These are phyloP conservation scores for Hypoxylon sp. DNA, from an alignment of 2,329 filamentous ascomycete genomes.

Conservation along the genomic window DNA sequence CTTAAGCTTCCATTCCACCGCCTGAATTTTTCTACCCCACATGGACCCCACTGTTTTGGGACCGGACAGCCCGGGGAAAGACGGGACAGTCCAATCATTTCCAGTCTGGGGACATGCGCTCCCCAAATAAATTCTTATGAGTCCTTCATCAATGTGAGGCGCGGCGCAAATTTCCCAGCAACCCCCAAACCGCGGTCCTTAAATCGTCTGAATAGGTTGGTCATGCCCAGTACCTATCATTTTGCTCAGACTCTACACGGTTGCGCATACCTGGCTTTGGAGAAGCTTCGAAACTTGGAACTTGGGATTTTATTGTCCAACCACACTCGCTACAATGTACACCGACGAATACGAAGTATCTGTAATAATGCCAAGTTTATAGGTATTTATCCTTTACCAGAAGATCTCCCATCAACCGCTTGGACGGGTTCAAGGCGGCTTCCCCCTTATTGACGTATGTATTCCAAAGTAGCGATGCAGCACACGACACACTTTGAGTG, in stretches of 20 bases:
- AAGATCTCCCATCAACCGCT: neutral
- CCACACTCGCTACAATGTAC: constrained; percentile 30
- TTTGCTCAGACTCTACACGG: constrained; percentile 30
- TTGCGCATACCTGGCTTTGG: constrained; percentile 23
- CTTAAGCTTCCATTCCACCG: constrained; percentile 45
- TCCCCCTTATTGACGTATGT: constrained; percentile 9
- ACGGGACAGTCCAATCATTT: constrained; percentile 41
- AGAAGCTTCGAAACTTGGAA: constrained; percentile 32
- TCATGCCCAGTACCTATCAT: constrained; percentile 32
- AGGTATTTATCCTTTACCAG: constrained; percentile 1
- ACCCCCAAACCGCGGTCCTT: constrained; percentile 35
- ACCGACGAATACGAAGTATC: constrained; percentile 28
- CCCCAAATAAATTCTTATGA: constrained; percentile 37
- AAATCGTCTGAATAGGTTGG: constrained; percentile 30
- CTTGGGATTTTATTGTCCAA: constrained; percentile 34
- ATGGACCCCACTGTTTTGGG: constrained; percentile 30
- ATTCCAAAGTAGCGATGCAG: neutral
- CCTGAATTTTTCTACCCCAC: constrained; percentile 45
- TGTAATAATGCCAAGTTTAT: constrained; percentile 19
- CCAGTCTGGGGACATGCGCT: constrained; percentile 27
- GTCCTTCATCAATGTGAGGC: constrained; percentile 42
- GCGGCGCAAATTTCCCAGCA: constrained; percentile 37
- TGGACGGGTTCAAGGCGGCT: neutral
- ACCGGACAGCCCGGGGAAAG: constrained; percentile 40
- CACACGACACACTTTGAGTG: constrained; percentile 21